Conservation (phyloP, 169 alveolate species). For the Babesia gibsoni region DNA sequence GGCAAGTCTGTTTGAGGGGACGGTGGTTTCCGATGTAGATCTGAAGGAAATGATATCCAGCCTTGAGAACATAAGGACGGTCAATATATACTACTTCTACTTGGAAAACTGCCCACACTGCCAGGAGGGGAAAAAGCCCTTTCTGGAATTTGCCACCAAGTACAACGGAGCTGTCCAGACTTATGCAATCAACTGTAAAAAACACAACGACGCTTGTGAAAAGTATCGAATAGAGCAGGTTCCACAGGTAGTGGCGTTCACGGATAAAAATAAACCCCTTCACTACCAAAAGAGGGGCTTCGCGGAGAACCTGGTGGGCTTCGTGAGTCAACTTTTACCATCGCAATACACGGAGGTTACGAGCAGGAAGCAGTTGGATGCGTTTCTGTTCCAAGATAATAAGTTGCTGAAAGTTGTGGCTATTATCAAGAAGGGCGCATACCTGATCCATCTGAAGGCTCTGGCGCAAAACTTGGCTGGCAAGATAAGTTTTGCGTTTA, state of each 20-base stretch:
- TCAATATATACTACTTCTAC: conserved; percentile 71
- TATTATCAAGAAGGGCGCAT: conserved; percentile 61
- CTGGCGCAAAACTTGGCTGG: conserved; percentile 62
- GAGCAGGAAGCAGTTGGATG: conserved; percentile 21
- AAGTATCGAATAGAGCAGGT: conserved; percentile 45
- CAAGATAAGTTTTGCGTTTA: conserved; percentile 59
- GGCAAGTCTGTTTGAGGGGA: conserved; percentile 59
- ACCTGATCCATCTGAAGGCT: conserved; percentile 64
- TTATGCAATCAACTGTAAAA: conserved; percentile 68
- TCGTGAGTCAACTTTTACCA: conserved; percentile 50
- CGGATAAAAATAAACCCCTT: conserved; percentile 14
- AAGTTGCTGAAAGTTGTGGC: conserved; percentile 60
- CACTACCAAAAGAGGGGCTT: conserved; percentile 12
- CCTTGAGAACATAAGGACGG: conserved; percentile 41
- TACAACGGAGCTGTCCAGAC: conserved; percentile 69
- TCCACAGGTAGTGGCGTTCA: conserved; percentile 68
- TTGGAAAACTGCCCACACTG: conserved; percentile 78
- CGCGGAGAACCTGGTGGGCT: conserved; percentile 39
- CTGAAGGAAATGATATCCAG: conserved; percentile 26
- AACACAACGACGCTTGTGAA: conserved; percentile 51
- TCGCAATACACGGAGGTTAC: conserved; percentile 25
- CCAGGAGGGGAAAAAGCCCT: conserved; percentile 43
- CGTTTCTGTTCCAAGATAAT: conserved; percentile 34
- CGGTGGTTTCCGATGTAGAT: conserved; percentile 64
- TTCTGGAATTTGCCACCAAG: conserved; percentile 64